A percentile compares a stretch with the other conserved stretches of the same genome.
phyloP scores from a whole-genome alignment of 257 asterid species.

The Forsythia suspensa region DNA sequence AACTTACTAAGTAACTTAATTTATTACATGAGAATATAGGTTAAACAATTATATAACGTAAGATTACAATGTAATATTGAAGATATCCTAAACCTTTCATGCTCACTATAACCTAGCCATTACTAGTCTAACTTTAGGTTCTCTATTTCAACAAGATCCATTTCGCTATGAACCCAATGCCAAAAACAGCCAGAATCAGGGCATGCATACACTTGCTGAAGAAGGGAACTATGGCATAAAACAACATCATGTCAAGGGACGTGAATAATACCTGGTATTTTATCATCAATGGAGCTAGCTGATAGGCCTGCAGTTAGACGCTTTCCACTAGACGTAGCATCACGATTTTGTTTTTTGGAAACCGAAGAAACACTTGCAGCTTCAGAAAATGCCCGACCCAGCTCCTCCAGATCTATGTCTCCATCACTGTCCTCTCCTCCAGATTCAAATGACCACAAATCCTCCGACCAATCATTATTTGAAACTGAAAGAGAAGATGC shows the following conservation, averaged over 20 bases:
- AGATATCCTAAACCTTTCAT: background rate
- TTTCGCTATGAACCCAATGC: background rate
- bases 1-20: background rate
- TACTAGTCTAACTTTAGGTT: background rate
- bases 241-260: background rate
- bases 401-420: conserved; percentile 69
- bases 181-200: background rate
- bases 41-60: background rate
- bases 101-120: background rate
- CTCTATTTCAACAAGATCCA: background rate
- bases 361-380: background rate
- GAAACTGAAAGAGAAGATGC: conserved; percentile 39
- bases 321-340: conserved; percentile 29
- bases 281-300: conserved; percentile 44
- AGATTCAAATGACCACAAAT: conserved; percentile 50
- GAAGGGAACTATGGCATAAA: background rate
- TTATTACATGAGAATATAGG: background rate
- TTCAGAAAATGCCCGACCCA: conserved; percentile 23
- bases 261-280: conserved; percentile 50
- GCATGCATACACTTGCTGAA: background rate
- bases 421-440: conserved; percentile 43
- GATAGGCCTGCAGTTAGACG: conserved; percentile 24
- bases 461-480: conserved; percentile 41
- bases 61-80: background rate
- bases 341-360: background rate